Base-by-base conservation (phyloP, 106 monocot species). In the Phalaenopsis aphrodite region DNA sequence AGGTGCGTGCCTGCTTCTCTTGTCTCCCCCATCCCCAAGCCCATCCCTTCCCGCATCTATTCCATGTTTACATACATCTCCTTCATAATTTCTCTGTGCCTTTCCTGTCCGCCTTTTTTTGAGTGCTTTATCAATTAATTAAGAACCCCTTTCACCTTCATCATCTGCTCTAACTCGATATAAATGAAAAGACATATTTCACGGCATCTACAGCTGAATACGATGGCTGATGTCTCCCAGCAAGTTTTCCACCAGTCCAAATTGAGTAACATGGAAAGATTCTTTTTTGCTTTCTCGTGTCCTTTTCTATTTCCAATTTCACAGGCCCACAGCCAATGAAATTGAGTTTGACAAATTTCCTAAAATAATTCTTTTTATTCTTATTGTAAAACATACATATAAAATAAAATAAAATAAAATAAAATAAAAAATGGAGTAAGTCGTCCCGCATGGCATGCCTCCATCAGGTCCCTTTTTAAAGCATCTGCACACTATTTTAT, bases 231-330 rank as follows among this genome's bases (percentile, higher is more conserved):
- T 61, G 19, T 12, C 45, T 80, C 17, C 69, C 30, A 8, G 7
- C 65, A 2, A 47, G 65, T 38, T 48, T 80, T 71, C 36, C 36
- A 30, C 43, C 80, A 11, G 56, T 78, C 39, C 56, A 75, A 83
- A 83, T 77, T 15, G 61, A 79, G 75, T 69, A 79, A 85, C 88
- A 69, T 88, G 86, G 78, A 81, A 87, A 84, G 83, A 85, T 87
- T 90, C 84, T 48, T 85, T 84, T 77, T 42, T 75, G n/a, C 78
- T 69, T 84, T 90, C 84, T 64, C 30, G 77, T 30, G 87, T 87
- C 79, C 47, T 81, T 82, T 78, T 82, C 82, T 56, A 82, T 55
- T 84, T 76, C 79, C 58, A 81, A 76, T 49, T 78, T 83, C 79
- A 66, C 77, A 76, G 49, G 74, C 38, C 75, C 58, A 76, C 81